Percentiles rank a stretch among this genome's conserved stretches.
Conservation (phyloP, 805 yeast species). For the Brettanomyces bruxellensis region DNA sequence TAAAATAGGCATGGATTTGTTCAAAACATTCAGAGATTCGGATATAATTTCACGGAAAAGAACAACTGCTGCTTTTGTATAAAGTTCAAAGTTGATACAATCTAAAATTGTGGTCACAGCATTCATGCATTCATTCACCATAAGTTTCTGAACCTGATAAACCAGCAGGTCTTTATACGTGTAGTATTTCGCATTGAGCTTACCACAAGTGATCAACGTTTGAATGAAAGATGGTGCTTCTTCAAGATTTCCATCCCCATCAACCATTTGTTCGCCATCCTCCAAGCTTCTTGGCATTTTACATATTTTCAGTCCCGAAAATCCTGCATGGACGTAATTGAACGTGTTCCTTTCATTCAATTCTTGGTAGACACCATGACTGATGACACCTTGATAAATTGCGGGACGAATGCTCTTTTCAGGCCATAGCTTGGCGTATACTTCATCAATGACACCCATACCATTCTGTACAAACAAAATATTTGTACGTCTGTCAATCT, state of each 20-base stretch:
- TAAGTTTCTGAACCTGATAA: conserved; percentile 62
- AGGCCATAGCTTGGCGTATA: conserved; percentile 50
- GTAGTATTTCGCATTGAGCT: conserved; percentile 22
- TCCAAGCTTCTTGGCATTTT: conserved; percentile 35
- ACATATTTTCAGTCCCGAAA: conserved; percentile 54
- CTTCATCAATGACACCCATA: conserved; percentile 56
- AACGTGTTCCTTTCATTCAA: conserved; percentile 23
- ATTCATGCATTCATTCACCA: conserved; percentile 77
- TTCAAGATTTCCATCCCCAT: conserved; percentile 9
- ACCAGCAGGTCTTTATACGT: conserved; percentile 39
- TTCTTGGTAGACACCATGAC: conserved; percentile 69
- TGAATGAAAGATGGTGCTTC: conserved; percentile 13
- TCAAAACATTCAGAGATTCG: conserved; percentile 38
- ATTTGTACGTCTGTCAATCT: conserved; percentile 41
- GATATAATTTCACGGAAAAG: conserved; percentile 33
- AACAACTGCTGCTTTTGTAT: conserved; percentile 26
- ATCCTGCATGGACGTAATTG: conserved; percentile 59
- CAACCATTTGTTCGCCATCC: neutral
- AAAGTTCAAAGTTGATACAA: conserved; percentile 69
- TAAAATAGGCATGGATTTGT: conserved; percentile 21
- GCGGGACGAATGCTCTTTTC: conserved; percentile 37
- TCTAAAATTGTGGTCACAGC: conserved; percentile 73
- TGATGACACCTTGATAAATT: conserved; percentile 64
- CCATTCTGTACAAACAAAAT: conserved; percentile 78
- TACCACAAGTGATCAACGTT: conserved; percentile 17